Percentiles rank a stretch among this genome's conserved stretches.
phyloP scores from a whole-genome alignment of 306 rosid species.

The Delonix regia region DNA sequence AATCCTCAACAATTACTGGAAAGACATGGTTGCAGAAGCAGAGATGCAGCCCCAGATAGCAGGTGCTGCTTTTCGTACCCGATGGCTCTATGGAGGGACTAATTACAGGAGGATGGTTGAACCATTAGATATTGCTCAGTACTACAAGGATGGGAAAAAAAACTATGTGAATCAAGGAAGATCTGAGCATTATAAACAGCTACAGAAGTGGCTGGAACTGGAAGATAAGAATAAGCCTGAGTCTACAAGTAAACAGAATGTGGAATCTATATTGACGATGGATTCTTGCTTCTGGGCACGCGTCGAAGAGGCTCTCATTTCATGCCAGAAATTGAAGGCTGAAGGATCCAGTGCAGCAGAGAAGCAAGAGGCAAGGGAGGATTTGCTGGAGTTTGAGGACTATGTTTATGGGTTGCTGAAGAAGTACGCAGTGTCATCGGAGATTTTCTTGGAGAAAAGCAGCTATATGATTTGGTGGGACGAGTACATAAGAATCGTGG shows the following conservation, averaged over 20 bases:
- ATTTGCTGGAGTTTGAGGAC: conserved; percentile 49
- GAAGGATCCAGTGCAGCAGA: not conserved
- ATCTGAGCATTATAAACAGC: conserved; percentile 39
- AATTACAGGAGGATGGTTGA: conserved; percentile 72
- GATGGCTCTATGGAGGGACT: conserved; percentile 57
- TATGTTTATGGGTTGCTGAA: conserved; percentile 47
- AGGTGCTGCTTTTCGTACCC: conserved; percentile 23
- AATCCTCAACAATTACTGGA: conserved; percentile 56
- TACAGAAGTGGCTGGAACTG: conserved; percentile 51
- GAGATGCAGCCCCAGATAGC: conserved; percentile 55
- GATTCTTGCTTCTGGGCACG: conserved; percentile 85
- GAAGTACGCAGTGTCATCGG: conserved; percentile 56
- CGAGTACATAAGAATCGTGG: conserved; percentile 38
- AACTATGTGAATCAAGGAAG: conserved; percentile 38
- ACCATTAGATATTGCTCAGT: conserved; percentile 59
- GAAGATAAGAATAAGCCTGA: not conserved
- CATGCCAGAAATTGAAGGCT: conserved; percentile 17
- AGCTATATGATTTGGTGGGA: conserved; percentile 80
- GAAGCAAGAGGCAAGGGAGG: not conserved
- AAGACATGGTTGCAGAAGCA: conserved; percentile 48
- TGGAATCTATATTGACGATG: conserved; percentile 46
- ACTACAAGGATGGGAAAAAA: conserved; percentile 30
- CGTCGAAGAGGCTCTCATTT: conserved; percentile 67
- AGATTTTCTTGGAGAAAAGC: conserved; percentile 58
- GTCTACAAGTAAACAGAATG: conserved; percentile 7